Evolutionary conservation across 495 filamentous ascomycete species (phyloP), one percentile per base, ranked within the genome.

Genomic region (Amniculicola lignicola): DNA sequence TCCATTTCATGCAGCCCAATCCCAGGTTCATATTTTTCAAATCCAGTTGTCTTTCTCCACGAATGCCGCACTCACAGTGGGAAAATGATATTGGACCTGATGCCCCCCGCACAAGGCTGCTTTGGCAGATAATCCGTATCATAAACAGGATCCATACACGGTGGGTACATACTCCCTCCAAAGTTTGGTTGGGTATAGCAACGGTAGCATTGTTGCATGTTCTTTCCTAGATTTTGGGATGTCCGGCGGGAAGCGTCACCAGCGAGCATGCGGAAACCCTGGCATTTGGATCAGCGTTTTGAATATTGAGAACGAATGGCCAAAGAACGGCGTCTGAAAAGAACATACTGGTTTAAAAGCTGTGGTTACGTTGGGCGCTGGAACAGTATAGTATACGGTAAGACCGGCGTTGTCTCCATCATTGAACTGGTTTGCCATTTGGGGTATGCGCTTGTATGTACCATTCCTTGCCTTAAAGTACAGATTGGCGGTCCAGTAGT

Each of bases 231-330:
- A 21, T 44, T 29, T 18, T 51, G 50, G 4, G 43, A 50, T 19
- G 57, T 55, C 21, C 44, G 43, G 27, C 37, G 22, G n/a, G 39
- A 54, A 2, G 57, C n/a, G 38, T 61, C 48, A 22, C 57, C 57
- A 15, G 48, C 55, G 16, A 61, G 50, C 57, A 61, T 61, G 29
- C 57, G 50, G 51, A 61, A 61, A 16, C 57, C 57, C 56, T 60
- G 65, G 48, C 67, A 35, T 69, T 64, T n/a, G 6, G 15, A 35
- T 16, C 9, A 48, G 3, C 21, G n/a, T n/a, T 33, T 24, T 18
- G 21, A 46, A 18, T 42, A 40, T 15, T 2, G 2, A 29, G 11
- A 33, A 4, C 4, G 3, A 9, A 4, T 6, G 16, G 14, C 19
- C 22, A 27, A 5, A 23, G 3, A 29, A 9, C 7, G 37, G 10